Evolutionary conservation across 768 basidiomycete genomes (phyloP).

Genomic region (Leucosporidium scottii): DNA sequence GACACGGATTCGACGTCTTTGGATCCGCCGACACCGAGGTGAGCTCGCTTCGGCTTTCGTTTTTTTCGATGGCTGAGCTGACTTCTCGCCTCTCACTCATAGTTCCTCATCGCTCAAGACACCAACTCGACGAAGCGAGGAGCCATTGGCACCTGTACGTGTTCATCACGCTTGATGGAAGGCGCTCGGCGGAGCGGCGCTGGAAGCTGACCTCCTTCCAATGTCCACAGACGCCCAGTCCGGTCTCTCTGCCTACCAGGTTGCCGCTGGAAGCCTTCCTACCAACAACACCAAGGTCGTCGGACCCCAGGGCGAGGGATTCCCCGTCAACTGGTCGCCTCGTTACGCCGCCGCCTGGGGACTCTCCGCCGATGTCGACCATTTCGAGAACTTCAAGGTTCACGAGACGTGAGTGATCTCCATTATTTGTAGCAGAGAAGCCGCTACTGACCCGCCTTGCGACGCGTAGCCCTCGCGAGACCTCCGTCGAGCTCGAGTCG

Average conservation of each 20-base stretch:
- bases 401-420: constrained; percentile 31
- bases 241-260: constrained; percentile 43
- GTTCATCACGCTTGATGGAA: neutral
- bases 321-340: constrained; percentile 45
- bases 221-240: constrained; percentile 34
- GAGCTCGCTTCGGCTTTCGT: neutral
- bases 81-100: neutral
- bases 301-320: constrained; percentile 37
- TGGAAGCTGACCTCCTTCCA: neutral
- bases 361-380: constrained; percentile 25
- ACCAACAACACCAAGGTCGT: constrained; percentile 35
- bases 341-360: constrained; percentile 42
- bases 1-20: constrained; percentile 41
- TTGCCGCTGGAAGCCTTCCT: constrained; percentile 23
- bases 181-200: neutral
- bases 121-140: constrained; percentile 40
- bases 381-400: constrained; percentile 33
- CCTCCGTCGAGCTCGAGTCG: neutral
- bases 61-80: neutral
- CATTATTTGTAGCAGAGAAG: neutral
- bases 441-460: neutral
- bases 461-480: neutral
- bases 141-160: constrained; percentile 41
- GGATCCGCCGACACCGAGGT: constrained; percentile 40
- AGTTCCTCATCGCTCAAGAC: constrained; percentile 39